These are phyloP conservation scores for Paraphysoderma sedebokerense DNA, from an alignment of 371 early-diverging fungal species.

Conservation along the genomic window DNA sequence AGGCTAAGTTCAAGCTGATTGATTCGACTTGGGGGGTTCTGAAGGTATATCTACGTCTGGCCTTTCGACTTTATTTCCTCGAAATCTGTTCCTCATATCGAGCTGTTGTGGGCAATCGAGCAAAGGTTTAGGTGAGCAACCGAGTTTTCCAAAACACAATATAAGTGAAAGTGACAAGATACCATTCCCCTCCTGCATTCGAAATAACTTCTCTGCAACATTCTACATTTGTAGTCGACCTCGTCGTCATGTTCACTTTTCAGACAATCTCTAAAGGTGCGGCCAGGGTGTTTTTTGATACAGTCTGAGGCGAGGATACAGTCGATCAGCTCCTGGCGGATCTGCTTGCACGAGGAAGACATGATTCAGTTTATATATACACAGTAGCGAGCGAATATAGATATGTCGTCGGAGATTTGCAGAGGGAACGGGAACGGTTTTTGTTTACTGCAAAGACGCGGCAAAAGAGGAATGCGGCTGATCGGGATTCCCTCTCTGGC, in stretches of 20 bases:
- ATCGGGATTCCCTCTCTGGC: no score
- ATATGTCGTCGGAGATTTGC: no score
- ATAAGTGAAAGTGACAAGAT: not conserved
- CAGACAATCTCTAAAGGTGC: not conserved
- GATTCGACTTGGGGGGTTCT: no score
- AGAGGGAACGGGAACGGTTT: no score
- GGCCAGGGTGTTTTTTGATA: not conserved
- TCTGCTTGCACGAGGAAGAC: not conserved
- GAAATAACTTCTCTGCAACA: not conserved
- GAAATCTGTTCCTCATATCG: conserved; percentile 1
- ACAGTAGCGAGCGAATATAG: no score
- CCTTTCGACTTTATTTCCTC: not conserved
- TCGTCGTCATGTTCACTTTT: not conserved
- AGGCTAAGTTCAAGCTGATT: no score
- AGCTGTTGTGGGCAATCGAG: no score
- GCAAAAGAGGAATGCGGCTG: no score
- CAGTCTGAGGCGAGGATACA: not conserved
- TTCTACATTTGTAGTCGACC: not conserved
- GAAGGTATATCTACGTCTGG: no score
- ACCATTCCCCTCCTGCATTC: conserved; percentile 1
- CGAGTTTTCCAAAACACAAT: not conserved
- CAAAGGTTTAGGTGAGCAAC: not conserved
- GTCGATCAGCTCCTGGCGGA: not conserved
- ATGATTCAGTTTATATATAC: no score
- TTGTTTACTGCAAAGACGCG: no score